A percentile compares a stretch with the other conserved stretches of the same genome.
Conservation (phyloP, 169 alveolate genomes). For the Plasmodium adleri region DNA sequence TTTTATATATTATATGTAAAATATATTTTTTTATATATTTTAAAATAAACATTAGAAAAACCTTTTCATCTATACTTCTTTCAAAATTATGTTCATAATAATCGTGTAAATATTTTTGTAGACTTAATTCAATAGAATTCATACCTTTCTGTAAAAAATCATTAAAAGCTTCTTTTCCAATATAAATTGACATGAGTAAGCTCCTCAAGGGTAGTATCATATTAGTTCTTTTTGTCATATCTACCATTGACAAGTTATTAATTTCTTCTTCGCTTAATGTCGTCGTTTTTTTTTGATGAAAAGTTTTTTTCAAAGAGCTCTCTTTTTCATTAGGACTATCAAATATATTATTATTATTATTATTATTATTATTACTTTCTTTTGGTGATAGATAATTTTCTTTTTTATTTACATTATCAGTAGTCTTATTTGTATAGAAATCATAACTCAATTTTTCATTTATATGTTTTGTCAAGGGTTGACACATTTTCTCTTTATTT, state of each 20-base stretch:
- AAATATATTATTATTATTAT: not conserved
- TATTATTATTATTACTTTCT: not conserved
- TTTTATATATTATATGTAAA: constrained; percentile 49
- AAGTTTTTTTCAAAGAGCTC: not conserved
- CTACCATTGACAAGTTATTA: constrained; percentile 3
- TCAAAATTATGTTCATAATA: constrained; percentile 46
- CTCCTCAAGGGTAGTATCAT: constrained; percentile 38
- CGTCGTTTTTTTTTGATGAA: not conserved
- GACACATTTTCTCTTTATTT: constrained; percentile 23
- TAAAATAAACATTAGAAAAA: constrained; percentile 47
- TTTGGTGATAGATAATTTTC: not conserved
- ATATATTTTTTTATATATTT: constrained; percentile 53
- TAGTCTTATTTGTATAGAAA: not conserved
- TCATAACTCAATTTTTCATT: constrained; percentile 42
- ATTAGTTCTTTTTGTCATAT: constrained; percentile 31
- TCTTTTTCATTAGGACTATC: not conserved
- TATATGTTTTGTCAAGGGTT: constrained; percentile 15
- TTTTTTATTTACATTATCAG: not conserved
- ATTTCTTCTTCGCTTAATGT: constrained; percentile 29
- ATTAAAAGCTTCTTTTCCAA: constrained; percentile 69
- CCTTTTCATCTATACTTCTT: constrained; percentile 44
- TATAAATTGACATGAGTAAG: constrained; percentile 24
- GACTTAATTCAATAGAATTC: constrained; percentile 25
- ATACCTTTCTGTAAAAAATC: constrained; percentile 65
- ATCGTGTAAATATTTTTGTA: constrained; percentile 48